A percentile compares a stretch with the other conserved stretches of the same genome.
phyloP scores from a whole-genome alignment of 345 rosid species.

The Carallia brachiata region DNA sequence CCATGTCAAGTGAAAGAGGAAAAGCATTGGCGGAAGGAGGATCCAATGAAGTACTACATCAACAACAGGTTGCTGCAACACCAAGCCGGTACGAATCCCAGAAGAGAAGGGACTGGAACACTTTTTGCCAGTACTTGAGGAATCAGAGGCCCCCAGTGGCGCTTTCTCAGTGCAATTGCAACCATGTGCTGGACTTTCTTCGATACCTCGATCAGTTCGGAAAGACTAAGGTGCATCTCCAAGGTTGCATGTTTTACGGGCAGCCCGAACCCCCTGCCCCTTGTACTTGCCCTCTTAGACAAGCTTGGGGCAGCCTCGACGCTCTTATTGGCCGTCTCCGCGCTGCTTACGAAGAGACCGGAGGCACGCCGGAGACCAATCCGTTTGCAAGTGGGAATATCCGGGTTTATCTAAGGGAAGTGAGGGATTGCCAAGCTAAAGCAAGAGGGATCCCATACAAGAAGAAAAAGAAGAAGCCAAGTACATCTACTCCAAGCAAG shows the following conservation, averaged over 20 bases:
- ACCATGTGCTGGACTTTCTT: conserved; percentile 67
- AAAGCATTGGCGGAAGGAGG: conserved; percentile 43
- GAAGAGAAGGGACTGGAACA: conserved; percentile 85
- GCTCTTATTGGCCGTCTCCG: conserved; percentile 87
- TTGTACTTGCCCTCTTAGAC: conserved; percentile 79
- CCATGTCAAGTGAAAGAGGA: conserved; percentile 48
- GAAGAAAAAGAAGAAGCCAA: conserved; percentile 73
- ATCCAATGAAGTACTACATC: conserved; percentile 17
- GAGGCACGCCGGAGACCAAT: conserved; percentile 72
- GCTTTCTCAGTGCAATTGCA: conserved; percentile 58
- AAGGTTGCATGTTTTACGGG: conserved; percentile 78
- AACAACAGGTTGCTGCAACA: conserved; percentile 23
- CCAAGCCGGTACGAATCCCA: conserved; percentile 83
- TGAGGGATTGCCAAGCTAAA: conserved; percentile 76
- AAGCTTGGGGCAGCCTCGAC: conserved; percentile 95
- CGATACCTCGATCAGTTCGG: conserved; percentile 79
- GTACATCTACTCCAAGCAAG: conserved; percentile 17
- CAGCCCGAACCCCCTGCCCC: conserved; percentile 93
- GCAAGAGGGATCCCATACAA: conserved; percentile 85
- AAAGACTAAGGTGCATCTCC: conserved; percentile 72
- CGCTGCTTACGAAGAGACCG: conserved; percentile 92
- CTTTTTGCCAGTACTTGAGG: conserved; percentile 69
- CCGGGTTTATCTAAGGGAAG: conserved; percentile 71
- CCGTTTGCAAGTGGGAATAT: conserved; percentile 80
- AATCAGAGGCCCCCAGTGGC: conserved; percentile 69